Evolutionary conservation across 148 eudicot genomes (phyloP).

Genomic region (Pouteria glomerata): DNA sequence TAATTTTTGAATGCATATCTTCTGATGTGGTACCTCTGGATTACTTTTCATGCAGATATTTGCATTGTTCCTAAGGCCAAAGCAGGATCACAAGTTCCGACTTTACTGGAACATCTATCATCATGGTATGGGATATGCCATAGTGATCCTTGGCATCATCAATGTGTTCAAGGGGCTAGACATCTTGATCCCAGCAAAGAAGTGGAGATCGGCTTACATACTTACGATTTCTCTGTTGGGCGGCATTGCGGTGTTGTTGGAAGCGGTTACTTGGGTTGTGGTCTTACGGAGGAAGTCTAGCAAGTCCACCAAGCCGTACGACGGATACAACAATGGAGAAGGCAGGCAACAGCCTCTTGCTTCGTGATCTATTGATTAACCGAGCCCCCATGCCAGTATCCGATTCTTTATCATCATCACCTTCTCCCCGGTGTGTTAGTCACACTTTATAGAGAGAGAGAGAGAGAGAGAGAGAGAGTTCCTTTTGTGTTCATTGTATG

Average conservation of each 20-base stretch:
- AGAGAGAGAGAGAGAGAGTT: not conserved
- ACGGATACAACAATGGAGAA: constrained; percentile 36
- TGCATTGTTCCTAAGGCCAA: constrained; percentile 81
- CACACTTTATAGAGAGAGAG: not conserved
- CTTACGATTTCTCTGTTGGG: constrained; percentile 48
- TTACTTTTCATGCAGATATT: constrained; percentile 42
- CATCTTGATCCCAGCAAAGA: constrained; percentile 67
- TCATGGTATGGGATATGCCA: constrained; percentile 64
- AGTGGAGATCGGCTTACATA: constrained; percentile 67
- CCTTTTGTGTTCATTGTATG: constrained; percentile 7
- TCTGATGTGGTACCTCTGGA: not conserved
- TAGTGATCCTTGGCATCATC: constrained; percentile 66
- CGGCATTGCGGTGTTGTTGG: constrained; percentile 51
- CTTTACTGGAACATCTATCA: constrained; percentile 89
- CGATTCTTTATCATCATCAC: not conserved
- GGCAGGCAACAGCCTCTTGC: constrained; percentile 24
- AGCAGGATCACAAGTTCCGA: constrained; percentile 80
- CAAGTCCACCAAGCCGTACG: constrained; percentile 64
- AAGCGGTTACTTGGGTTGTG: constrained; percentile 73
- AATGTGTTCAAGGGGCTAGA: constrained; percentile 82
- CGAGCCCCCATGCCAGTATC: not conserved
- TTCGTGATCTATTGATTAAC: not conserved
- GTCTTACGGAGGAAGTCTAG: constrained; percentile 50
- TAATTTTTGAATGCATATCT: not conserved
- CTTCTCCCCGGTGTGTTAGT: not conserved